Base-by-base conservation (phyloP, 768 basidiomycete species). In the Sistotremastrum suecicum region DNA sequence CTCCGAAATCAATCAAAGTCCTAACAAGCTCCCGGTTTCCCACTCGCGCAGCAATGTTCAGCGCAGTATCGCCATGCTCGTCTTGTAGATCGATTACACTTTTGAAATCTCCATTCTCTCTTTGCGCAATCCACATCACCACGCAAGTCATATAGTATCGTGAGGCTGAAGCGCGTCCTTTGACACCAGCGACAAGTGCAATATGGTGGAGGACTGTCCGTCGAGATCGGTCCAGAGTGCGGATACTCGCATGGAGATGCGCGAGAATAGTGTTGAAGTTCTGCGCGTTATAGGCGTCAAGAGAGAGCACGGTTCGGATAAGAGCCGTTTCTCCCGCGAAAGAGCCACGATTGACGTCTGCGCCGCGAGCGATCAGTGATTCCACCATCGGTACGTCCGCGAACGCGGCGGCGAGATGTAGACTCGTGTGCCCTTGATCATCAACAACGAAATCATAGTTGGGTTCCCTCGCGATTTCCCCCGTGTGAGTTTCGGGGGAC, bases 21-120 rank as follows among this genome's bases (percentile, higher is more conserved):
- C 83, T 70, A 9, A 97, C 90, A 48, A 98, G 60, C 50, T 82
- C 80, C 50, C 83, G 70, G 60, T 90, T 95, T 2, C 95, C 95
- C 1, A 98, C 83, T 46, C 94, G 66, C 0, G 94, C 92, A 9
- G 94, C 89, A 54, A 98, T 86, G 64, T 95, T 95, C 55, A 99
- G 61, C 5, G 89, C 89, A 0, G 94, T 97, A 58, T 99, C 95
- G 0, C 94, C 95, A 59, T 97, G 83, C 53, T 86, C 79, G 57
- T 99, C 95, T 62, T 89, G 87, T 37, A 94, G 66, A 60, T 98
- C 89, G 7, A 98, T 80, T 43, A 97, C 63, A 4, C 76, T 79
- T 54, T 71, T 70, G 57, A 88, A 90, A 53, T 83, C 78, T 1
- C 80, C 83, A 5, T 71, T 74, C 53, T 89, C 77, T 49, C 80